Conservation (phyloP, 345 rosid genomes). For the Brassica cretica region DNA sequence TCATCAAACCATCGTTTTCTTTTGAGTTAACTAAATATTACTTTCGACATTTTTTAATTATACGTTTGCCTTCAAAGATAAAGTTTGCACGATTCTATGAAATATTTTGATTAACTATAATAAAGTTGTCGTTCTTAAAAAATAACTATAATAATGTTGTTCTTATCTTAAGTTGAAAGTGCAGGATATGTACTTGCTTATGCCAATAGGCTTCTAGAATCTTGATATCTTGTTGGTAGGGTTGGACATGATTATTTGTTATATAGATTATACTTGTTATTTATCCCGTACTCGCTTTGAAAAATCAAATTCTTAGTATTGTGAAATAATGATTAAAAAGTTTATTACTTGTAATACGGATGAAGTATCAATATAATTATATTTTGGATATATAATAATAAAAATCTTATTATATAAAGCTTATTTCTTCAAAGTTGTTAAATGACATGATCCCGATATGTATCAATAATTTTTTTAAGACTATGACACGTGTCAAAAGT, state of each 20-base stretch:
- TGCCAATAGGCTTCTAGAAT: background rate
- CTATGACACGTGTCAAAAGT: too few species aligned
- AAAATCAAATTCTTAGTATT: too few species aligned
- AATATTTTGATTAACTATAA: background rate
- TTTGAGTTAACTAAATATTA: background rate
- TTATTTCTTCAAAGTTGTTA: too few species aligned
- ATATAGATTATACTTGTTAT: background rate
- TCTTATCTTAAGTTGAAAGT: slow-evolving; percentile 37
- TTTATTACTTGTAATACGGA: too few species aligned
- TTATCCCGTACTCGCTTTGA: too few species aligned
- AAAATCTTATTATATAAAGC: too few species aligned
- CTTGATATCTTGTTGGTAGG: background rate
- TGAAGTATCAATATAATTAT: too few species aligned
- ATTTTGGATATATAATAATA: too few species aligned
- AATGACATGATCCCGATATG: too few species aligned
- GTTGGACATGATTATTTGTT: background rate
- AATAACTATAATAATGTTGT: slow-evolving; percentile 4
- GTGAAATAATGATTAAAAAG: too few species aligned
- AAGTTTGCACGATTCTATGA: slow-evolving; percentile 25
- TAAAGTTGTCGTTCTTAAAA: slow-evolving; percentile 11
- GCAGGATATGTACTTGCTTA: slow-evolving; percentile 36
- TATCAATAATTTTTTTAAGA: too few species aligned
- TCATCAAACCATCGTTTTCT: background rate
- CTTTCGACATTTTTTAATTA: background rate
- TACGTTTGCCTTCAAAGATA: slow-evolving; percentile 4